phyloP scores from a whole-genome alignment of 2,329 filamentous ascomycete species.

The Xylaria sp. region DNA sequence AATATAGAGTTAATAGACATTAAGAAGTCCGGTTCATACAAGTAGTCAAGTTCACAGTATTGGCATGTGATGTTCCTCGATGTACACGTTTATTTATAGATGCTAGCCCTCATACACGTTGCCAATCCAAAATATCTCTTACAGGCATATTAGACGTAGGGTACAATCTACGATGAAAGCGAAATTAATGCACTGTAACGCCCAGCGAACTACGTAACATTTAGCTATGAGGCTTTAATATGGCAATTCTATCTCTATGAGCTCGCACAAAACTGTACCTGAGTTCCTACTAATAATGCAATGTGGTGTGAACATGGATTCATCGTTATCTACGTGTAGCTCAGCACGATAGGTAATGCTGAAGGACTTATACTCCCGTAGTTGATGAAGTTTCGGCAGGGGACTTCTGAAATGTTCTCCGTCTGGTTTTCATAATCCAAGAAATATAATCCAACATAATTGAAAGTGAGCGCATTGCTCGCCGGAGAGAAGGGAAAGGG shows the following conservation, averaged over 20 bases:
- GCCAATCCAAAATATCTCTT: neutral
- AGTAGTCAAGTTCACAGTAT: no score
- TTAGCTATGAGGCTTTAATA: neutral
- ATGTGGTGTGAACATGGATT: no score
- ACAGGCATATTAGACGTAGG: no score
- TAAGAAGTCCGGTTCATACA: neutral
- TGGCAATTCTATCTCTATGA: no score
- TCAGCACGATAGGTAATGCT: neutral
- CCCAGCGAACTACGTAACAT: neutral
- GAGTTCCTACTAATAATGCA: neutral
- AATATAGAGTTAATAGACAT: conserved; percentile 6
- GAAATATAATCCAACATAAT: neutral
- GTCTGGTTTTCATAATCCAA: neutral
- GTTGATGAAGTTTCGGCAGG: neutral
- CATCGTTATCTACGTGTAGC: no score
- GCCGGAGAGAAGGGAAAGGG: neutral
- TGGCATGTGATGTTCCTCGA: neutral
- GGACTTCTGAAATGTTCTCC: neutral
- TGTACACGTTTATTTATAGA: no score
- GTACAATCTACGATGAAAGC: no score
- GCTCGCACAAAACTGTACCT: neutral
- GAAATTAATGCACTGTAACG: neutral
- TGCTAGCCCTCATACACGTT: neutral
- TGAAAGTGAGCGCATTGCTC: neutral
- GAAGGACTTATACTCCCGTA: neutral